Percentiles rank a stretch among this genome's conserved stretches.
phyloP scores from a whole-genome alignment of 805 yeast genomes.

The Pichia insulana region DNA sequence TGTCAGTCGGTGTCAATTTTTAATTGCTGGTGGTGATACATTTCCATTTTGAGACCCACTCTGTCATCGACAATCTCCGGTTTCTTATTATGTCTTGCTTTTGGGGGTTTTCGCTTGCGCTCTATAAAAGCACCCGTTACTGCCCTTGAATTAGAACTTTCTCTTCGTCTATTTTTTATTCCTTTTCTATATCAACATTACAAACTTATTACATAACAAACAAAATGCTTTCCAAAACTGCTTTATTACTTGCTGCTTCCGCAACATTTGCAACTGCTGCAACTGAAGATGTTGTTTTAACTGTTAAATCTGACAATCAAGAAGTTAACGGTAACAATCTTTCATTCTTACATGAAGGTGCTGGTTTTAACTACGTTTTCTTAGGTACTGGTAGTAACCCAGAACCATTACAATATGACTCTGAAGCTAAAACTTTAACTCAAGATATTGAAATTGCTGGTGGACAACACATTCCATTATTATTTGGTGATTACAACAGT shows the following conservation, averaged over 20 bases:
- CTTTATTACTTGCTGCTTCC: slow-evolving; percentile 8
- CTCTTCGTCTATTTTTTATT: not conserved
- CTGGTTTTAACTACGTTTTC: slow-evolving; percentile 37
- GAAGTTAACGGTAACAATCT: slow-evolving; percentile 22
- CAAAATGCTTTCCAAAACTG: slow-evolving; percentile 7
- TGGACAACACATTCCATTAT: not conserved
- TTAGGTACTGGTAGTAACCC: slow-evolving; percentile 5
- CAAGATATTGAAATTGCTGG: slow-evolving; percentile 6
- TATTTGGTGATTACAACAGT: slow-evolving; percentile 2
- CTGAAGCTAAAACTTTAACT: slow-evolving; percentile 9
- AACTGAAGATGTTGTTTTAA: slow-evolving; percentile 16
- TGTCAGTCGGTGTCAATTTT: no score
- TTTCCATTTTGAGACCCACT: no score
- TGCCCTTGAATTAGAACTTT: not conserved
- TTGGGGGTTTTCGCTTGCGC: no score
- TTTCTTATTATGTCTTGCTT: no score
- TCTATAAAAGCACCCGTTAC: not conserved
- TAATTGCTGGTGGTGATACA: no score
- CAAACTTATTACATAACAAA: not conserved
- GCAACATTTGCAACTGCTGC: slow-evolving; percentile 11
- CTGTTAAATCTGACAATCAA: slow-evolving; percentile 21
- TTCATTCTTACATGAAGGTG: slow-evolving; percentile 38
- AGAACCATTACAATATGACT: slow-evolving; percentile 13
- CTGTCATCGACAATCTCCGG: no score
- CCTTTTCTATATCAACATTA: not conserved